Conservation (phyloP, 768 basidiomycete genomes). For the Boletus patriciae region DNA sequence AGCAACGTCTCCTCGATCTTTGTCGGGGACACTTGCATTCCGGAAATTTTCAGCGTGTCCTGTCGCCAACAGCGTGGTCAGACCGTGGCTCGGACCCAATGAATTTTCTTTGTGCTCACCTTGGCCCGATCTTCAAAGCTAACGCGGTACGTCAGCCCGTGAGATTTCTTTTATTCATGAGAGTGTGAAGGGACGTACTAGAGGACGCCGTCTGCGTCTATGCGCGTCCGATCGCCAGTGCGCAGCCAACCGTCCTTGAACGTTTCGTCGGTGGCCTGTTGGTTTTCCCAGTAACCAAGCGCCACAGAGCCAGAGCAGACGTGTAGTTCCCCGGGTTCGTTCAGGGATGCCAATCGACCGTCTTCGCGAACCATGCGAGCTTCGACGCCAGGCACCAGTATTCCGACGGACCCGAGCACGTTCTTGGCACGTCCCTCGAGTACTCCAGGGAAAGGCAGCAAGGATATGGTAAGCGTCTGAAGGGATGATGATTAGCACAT, state of each 20-base stretch:
- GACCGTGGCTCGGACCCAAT: background rate
- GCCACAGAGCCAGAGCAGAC: constrained; percentile 55
- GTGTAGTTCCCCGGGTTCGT: constrained; percentile 69
- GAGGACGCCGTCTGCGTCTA: constrained; percentile 60
- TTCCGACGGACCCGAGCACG: constrained; percentile 49
- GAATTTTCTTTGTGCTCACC: constrained; percentile 34
- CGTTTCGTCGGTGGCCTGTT: constrained; percentile 61
- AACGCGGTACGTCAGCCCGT: background rate
- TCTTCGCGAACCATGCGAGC: constrained; percentile 62
- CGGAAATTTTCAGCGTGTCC: constrained; percentile 82
- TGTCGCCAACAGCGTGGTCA: constrained; percentile 25
- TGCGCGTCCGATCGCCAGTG: constrained; percentile 70
- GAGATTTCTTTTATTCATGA: background rate
- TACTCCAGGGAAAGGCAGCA: constrained; percentile 44
- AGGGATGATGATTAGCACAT: background rate
- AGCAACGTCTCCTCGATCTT: constrained; percentile 73
- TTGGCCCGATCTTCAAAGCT: constrained; percentile 80
- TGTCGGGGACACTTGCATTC: constrained; percentile 75
- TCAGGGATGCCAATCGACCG: constrained; percentile 49
- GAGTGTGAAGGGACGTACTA: constrained; percentile 46
- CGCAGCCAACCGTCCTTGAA: constrained; percentile 71
- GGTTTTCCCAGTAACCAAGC: constrained; percentile 73
- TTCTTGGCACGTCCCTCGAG: constrained; percentile 44
- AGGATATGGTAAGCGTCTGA: constrained; percentile 57
- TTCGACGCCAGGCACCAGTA: constrained; percentile 64